These are phyloP conservation scores for Pythium aphanidermatum DNA, from an alignment of 352 stramenopile genomes.

Conservation along the genomic window DNA sequence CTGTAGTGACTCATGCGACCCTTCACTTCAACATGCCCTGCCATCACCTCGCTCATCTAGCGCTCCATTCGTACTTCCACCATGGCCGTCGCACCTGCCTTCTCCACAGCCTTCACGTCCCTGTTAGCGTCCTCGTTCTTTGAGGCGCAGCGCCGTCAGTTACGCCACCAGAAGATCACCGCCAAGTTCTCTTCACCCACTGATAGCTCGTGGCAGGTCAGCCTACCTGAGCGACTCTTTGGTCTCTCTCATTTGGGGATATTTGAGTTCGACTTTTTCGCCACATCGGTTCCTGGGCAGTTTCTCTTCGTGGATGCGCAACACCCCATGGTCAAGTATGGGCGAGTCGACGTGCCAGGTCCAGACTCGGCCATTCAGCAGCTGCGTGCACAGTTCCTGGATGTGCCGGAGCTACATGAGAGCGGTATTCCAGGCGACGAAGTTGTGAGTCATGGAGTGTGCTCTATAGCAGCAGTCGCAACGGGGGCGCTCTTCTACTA, in stretches of 20 bases:
- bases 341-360: conserved; percentile 1
- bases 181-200: background rate
- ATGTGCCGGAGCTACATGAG: conserved; percentile 9
- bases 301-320: conserved; percentile 13
- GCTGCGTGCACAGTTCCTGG: conserved; percentile 5
- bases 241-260: conserved; percentile 11
- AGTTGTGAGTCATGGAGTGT: conserved; percentile 10
- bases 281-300: conserved; percentile 6
- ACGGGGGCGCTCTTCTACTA: conserved; percentile 22
- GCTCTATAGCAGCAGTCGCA: conserved; percentile 10
- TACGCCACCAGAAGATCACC: conserved; percentile 13
- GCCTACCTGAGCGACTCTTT: conserved; percentile 11
- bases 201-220: conserved; percentile 14
- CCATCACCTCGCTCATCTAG: background rate
- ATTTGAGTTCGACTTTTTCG: conserved; percentile 17
- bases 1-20: too few relatives aligned
- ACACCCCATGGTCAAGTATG: conserved; percentile 14
- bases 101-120: conserved; percentile 8
- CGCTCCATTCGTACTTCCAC: background rate
- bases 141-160: conserved; percentile 16
- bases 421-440: conserved; percentile 7
- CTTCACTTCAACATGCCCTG: too few relatives aligned
- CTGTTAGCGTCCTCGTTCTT: conserved; percentile 13
- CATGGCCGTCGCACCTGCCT: background rate
- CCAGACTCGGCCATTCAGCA: conserved; percentile 5